Evolutionary conservation across 768 basidiomycete species (phyloP), one percentile per base, ranked within the genome.

Genomic region (Suillus ampliporus): DNA sequence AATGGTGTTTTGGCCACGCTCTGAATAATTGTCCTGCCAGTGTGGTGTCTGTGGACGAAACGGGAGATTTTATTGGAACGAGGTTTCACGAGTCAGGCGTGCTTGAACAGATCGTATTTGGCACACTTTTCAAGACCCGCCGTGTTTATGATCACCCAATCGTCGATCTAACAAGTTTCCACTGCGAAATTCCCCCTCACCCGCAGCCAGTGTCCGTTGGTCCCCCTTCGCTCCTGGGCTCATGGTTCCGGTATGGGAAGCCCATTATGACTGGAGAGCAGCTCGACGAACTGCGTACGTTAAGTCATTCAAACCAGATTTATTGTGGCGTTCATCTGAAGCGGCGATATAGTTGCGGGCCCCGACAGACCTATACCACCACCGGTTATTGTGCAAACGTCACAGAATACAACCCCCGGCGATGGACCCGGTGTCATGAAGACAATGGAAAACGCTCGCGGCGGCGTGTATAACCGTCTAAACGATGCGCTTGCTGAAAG

Each of bases 141-240:
- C 80, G 88, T 38, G 76, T 78, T 26, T 84, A 86, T 64, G 74
- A 78, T 10, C 65, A 73, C 1, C 85, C 87, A n/a, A 76, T 83
- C 61, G 79, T 88, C 61, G 83, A 88, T 61, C 77, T 89, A 52
- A 69, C 76, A 2, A 69, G 70, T 50, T 79, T 80, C 6, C 78
- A 77, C 57, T 77, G 78, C 6, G 64, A 68, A 1, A 71, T 86
- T 0, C 85, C 88, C n/a, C 63, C 83, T 34, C 84, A 86, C 64
- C 89, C 89, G 2, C 83, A 85, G 61, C 89, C 87, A 13, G 82
- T 89, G 4, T 82, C 86, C 17, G 72, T 86, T 35, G 88, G 85
- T 0, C 88, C 87, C 15, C 66, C 83, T 9, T 86, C 87, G 23
- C 65, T 86, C 9, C 71, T 88, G 17, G 79, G 84, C 34, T 82